Conservation (phyloP, 2,329 filamentous ascomycete species). For the Pestalotiopsis sp. region DNA sequence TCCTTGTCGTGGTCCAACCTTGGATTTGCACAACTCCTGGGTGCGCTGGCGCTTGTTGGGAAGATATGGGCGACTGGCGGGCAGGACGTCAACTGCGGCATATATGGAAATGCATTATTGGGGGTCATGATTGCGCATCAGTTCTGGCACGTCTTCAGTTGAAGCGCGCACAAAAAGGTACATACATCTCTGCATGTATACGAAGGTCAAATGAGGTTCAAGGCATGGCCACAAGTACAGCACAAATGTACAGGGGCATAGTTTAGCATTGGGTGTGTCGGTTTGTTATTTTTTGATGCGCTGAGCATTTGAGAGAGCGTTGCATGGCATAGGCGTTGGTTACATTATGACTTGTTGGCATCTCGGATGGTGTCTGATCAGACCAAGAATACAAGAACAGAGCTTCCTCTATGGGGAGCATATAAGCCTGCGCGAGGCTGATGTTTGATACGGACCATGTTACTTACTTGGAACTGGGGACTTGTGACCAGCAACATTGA, state of each 20-base stretch:
- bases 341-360: not conserved
- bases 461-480: no score
- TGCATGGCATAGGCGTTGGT: not conserved
- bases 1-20: conserved; percentile 28
- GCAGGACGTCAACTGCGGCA: conserved; percentile 20
- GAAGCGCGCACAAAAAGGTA: conserved; percentile 3
- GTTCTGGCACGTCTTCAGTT: conserved; percentile 31
- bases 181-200: not conserved
- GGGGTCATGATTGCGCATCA: conserved; percentile 31
- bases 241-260: not conserved
- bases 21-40: conserved; percentile 27
- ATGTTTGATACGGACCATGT: no score
- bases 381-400: not conserved
- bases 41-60: conserved; percentile 29
- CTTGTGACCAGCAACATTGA: no score
- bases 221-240: not conserved
- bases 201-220: not conserved
- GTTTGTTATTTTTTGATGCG: not conserved
- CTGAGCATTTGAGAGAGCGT: conserved; percentile 3
- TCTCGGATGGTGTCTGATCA: not conserved
- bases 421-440: no score
- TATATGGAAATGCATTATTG: conserved; percentile 30
- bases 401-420: not conserved
- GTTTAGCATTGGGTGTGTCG: not conserved
- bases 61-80: conserved; percentile 27